Percentiles rank a stretch among this genome's conserved stretches.
Conservation (phyloP, 139 green algal species). For the Tetratostichococcus sp. region DNA sequence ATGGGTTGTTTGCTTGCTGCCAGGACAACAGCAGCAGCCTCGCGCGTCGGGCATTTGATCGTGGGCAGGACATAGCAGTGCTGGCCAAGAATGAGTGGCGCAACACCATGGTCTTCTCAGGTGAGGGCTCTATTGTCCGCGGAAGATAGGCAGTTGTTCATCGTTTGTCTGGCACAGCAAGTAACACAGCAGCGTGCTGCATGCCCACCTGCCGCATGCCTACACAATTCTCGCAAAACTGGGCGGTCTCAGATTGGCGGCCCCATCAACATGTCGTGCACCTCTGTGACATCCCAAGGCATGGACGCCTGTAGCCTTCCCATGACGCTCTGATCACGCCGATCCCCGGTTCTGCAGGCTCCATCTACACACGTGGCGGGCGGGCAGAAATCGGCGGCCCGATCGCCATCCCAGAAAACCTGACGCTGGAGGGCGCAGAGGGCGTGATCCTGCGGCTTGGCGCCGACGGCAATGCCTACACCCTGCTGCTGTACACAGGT, state of each 20-base stretch:
- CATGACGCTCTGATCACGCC: no score
- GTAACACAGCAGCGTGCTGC: no score
- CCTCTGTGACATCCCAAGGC: no score
- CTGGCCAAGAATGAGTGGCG: slow-evolving; percentile 30
- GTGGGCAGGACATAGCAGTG: slow-evolving; percentile 16
- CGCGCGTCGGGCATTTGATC: slow-evolving; percentile 5
- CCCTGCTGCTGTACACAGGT: slow-evolving; percentile 55
- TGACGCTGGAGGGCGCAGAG: slow-evolving; percentile 58
- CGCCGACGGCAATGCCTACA: slow-evolving; percentile 84
- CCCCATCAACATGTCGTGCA: no score
- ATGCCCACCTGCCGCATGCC: no score
- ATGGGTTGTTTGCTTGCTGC: neutral
- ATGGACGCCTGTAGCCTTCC: no score
- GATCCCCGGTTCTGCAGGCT: slow-evolving; percentile 37
- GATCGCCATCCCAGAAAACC: slow-evolving; percentile 3
- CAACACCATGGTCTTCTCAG: slow-evolving; percentile 57
- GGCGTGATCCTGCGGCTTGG: slow-evolving; percentile 71
- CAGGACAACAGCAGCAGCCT: neutral
- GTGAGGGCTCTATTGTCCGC: slow-evolving; percentile 3
- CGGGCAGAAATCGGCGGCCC: slow-evolving; percentile 52
- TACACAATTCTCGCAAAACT: no score
- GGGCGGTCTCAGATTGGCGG: no score
- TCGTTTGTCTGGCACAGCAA: no score
- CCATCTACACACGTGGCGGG: slow-evolving; percentile 46
- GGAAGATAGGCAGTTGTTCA: no score